Evolutionary conservation across 768 basidiomycete genomes (phyloP).

Genomic region (Panellus pusillus): DNA sequence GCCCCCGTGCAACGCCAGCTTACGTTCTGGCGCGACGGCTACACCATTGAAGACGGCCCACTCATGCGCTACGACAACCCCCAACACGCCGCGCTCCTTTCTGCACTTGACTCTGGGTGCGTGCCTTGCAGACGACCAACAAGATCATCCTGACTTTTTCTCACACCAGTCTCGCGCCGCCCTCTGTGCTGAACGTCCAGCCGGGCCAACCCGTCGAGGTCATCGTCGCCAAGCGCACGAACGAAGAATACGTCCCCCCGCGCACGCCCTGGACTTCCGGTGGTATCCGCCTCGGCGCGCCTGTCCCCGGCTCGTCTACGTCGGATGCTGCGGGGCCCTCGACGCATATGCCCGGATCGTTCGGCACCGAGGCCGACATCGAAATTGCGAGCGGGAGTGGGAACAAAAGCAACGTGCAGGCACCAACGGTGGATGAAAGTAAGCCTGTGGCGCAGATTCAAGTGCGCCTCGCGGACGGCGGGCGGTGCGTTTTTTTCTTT

Average conservation of each 20-base stretch:
- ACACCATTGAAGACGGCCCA: constrained; percentile 86
- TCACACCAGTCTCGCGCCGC: constrained; percentile 83
- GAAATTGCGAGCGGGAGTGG: neutral
- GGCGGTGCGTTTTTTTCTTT: constrained; percentile 53
- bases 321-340: constrained; percentile 42
- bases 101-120: constrained; percentile 80
- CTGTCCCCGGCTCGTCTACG: constrained; percentile 69
- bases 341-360: neutral
- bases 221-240: constrained; percentile 64
- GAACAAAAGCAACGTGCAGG: constrained; percentile 58
- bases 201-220: constrained; percentile 85
- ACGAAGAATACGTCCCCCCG: constrained; percentile 72
- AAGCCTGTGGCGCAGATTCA: constrained; percentile 88
- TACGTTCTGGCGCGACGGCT: constrained; percentile 93
- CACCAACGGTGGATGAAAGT: constrained; percentile 62
- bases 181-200: constrained; percentile 68
- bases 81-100: constrained; percentile 62
- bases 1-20: constrained; percentile 69
- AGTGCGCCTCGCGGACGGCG: constrained; percentile 88
- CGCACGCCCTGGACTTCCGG: constrained; percentile 30
- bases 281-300: constrained; percentile 70
- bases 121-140: no score
- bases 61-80: constrained; percentile 85
- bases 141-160: no score
- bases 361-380: neutral